Percentiles rank a stretch among this genome's conserved stretches.
These are phyloP conservation scores for Spathaspora gorwiae DNA, from an alignment of 805 yeast species.

Conservation along the genomic window DNA sequence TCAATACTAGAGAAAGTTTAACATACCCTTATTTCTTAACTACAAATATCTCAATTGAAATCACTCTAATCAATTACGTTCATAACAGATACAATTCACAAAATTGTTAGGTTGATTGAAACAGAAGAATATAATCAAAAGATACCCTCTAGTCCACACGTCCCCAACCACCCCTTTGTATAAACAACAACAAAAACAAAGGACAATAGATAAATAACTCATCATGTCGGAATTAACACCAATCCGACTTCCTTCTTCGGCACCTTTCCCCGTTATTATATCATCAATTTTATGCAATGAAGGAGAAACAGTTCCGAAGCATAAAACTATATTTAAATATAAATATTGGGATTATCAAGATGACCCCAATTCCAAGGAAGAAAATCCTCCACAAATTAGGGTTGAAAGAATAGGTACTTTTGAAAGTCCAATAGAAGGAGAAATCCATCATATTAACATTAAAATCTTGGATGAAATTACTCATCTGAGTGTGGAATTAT, in stretches of 20 bases:
- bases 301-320: constrained; percentile 48
- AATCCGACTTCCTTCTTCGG: constrained; percentile 53
- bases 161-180: not conserved
- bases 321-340: constrained; percentile 54
- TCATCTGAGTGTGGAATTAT: constrained; percentile 41
- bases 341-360: constrained; percentile 65
- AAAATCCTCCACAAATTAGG: constrained; percentile 40
- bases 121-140: not conserved
- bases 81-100: too few species aligned
- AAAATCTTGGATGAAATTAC: constrained; percentile 57
- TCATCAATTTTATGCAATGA: constrained; percentile 42
- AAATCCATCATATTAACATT: constrained; percentile 47
- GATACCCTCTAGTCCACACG: not conserved
- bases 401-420: constrained; percentile 71
- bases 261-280: constrained; percentile 66
- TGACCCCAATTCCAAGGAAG: constrained; percentile 45
- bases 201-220: not conserved
- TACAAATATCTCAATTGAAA: too few species aligned
- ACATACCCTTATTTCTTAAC: too few species aligned
- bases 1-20: too few species aligned
- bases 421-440: constrained; percentile 82
- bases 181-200: not conserved
- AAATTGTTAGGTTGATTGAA: too few species aligned
- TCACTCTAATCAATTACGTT: too few species aligned
- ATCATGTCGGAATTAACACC: constrained; percentile 39